Evolutionary conservation across 345 rosid genomes (phyloP), one percentile per base, ranked within the genome.

Genomic region (Geranium rotundifolium): DNA sequence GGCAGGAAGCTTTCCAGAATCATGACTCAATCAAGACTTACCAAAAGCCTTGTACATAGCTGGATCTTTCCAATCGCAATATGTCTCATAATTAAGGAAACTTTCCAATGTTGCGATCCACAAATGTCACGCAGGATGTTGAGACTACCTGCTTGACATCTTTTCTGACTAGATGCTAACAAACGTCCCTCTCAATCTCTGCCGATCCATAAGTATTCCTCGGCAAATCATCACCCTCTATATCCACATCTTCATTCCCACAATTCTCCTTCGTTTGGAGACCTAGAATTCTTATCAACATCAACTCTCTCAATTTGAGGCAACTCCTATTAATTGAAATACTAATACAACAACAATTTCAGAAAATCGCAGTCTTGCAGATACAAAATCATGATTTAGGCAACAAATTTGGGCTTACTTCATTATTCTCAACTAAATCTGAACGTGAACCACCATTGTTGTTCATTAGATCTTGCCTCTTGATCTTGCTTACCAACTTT

Each of bases 141-240:
- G n/a, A n/a, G n/a, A n/a, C n/a, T n/a, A n/a, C n/a, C n/a, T n/a
- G n/a, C n/a, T n/a, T n/a, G n/a, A n/a, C n/a, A n/a, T n/a, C n/a
- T n/a, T n/a, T n/a, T n/a, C n/a, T n/a, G n/a, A n/a, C n/a, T n/a
- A n/a, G n/a, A n/a, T n/a, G n/a, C n/a, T n/a, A n/a, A n/a, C n/a
- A n/a, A n/a, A n/a, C n/a, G n/a, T 80, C 81, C 17, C 71, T 70
- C 62, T 74, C 84, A n/a, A 80, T 80, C 77, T 74, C 84, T 56
- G 77, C 84, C 0, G 81, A 69, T 4, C 81, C 77, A 31, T 69
- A 80, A 29, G 65, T 63, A 19, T 74, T 68, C 62, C 58, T 57
- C 1, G 79, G 81, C 46, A 70, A 63, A 31, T 80, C 84, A 41
- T 80, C 84, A 14, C n/a, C n/a, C n/a, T 79, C 84, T 16, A 80